Conservation (phyloP, 2,329 filamentous ascomycete species). For the Stagonosporopsis vannaccii region DNA sequence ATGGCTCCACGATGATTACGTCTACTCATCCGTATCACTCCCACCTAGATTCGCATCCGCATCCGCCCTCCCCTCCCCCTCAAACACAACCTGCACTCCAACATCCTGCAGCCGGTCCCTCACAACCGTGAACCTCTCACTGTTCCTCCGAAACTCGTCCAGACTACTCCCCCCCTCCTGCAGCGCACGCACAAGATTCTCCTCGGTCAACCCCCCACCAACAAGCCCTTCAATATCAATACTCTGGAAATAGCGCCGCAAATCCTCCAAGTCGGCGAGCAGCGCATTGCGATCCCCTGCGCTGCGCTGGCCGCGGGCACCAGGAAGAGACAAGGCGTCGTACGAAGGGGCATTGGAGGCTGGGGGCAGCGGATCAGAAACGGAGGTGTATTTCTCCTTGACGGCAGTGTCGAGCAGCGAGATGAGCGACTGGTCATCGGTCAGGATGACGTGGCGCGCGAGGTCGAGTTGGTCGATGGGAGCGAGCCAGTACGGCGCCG, state of each 20-base stretch:
- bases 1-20: neutral
- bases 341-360: conserved; percentile 51
- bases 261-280: conserved; percentile 32
- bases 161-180: conserved; percentile 30
- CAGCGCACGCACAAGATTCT: conserved; percentile 29
- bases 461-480: conserved; percentile 55
- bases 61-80: conserved; percentile 10
- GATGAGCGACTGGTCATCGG: conserved; percentile 76
- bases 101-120: conserved; percentile 30
- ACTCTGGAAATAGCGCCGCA: conserved; percentile 39
- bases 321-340: conserved; percentile 8
- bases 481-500: conserved; percentile 43
- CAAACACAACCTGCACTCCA: conserved; percentile 38
- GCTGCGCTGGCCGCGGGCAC: conserved; percentile 3
- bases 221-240: conserved; percentile 34
- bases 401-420: conserved; percentile 71
- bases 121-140: conserved; percentile 31
- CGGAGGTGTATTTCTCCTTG: conserved; percentile 63
- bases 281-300: conserved; percentile 26
- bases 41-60: neutral
- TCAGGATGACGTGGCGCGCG: conserved; percentile 79
- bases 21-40: neutral
- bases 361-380: conserved; percentile 85
- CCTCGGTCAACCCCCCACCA: conserved; percentile 25
- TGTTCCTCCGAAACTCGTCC: conserved; percentile 39